A percentile compares a stretch with the other conserved stretches of the same genome.
These are phyloP conservation scores for Flaveria sonorensis DNA, from an alignment of 129 eudicot species.

Conservation along the genomic window DNA sequence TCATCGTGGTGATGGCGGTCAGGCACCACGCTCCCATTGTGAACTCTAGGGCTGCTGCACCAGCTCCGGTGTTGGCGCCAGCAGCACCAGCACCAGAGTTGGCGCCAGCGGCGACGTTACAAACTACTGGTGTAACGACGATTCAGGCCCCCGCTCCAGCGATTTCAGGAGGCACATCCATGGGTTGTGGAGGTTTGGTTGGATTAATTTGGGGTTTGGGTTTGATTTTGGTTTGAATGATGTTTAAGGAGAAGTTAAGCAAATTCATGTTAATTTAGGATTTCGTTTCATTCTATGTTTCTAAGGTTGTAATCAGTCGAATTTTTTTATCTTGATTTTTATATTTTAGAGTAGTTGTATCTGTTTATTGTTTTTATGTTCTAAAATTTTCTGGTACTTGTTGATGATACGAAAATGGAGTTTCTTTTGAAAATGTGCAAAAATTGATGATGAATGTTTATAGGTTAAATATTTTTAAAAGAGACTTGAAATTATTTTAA, in stretches of 20 bases:
- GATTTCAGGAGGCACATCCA: constrained; percentile 20
- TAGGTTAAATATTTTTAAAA: too few relatives aligned
- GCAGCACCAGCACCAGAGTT: constrained; percentile 7
- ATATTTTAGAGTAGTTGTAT: neutral
- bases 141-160: constrained; percentile 28
- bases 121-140: constrained; percentile 7
- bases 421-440: too few relatives aligned
- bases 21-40: constrained; percentile 3
- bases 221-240: constrained; percentile 18
- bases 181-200: constrained; percentile 19
- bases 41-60: constrained; percentile 9
- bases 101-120: constrained; percentile 18
- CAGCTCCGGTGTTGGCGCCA: constrained; percentile 18
- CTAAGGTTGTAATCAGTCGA: neutral
- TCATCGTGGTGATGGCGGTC: constrained; percentile 46
- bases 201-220: constrained; percentile 25
- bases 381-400: too few relatives aligned
- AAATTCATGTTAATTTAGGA: neutral
- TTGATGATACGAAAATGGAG: too few relatives aligned
- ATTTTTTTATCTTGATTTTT: neutral
- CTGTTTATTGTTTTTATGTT: neutral
- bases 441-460: too few relatives aligned
- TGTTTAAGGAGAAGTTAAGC: neutral
- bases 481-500: too few relatives aligned
- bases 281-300: constrained; percentile 16